Percentiles rank a stretch among this genome's conserved stretches.
Conservation (phyloP, 495 filamentous ascomycete species). For the Xylaria flabelliformis region DNA sequence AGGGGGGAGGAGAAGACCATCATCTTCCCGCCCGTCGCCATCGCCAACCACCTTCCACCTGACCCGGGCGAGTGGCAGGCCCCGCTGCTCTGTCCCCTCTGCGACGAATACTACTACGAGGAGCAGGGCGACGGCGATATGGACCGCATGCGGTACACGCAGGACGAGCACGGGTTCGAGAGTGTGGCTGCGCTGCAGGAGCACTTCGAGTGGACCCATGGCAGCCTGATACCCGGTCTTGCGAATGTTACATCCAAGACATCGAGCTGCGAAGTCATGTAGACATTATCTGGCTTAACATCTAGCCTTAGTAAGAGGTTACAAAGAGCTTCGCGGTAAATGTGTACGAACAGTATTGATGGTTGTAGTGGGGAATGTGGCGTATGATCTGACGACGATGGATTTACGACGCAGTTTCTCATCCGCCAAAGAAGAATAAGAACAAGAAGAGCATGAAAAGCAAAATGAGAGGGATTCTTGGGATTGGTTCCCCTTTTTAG, state of each 20-base stretch:
- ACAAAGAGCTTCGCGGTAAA: background rate
- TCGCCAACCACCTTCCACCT: constrained; percentile 56
- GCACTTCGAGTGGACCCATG: constrained; percentile 57
- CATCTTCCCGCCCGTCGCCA: constrained; percentile 55
- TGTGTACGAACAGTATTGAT: constrained; percentile 1
- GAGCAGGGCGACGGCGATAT: constrained; percentile 54
- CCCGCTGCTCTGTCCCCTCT: constrained; percentile 52
- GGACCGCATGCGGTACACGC: constrained; percentile 44
- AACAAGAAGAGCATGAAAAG: background rate
- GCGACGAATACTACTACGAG: constrained; percentile 55
- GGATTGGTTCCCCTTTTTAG: background rate
- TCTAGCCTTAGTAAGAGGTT: background rate
- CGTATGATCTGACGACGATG: constrained; percentile 4
- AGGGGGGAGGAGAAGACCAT: constrained; percentile 46
- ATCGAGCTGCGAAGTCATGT: constrained; percentile 49
- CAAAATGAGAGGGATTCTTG: background rate
- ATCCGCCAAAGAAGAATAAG: background rate
- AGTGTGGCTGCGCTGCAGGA: constrained; percentile 48
- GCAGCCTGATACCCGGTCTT: constrained; percentile 38
- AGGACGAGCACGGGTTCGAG: constrained; percentile 52
- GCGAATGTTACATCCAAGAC: constrained; percentile 22
- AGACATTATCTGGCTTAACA: background rate
- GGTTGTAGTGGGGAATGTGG: constrained; percentile 13
- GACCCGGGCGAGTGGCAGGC: constrained; percentile 50
- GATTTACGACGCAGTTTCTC: constrained; percentile 6